Percentiles rank a stretch among this genome's conserved stretches.
Conservation (phyloP, 2,329 filamentous ascomycete genomes). For the Xylariaceae sp. region DNA sequence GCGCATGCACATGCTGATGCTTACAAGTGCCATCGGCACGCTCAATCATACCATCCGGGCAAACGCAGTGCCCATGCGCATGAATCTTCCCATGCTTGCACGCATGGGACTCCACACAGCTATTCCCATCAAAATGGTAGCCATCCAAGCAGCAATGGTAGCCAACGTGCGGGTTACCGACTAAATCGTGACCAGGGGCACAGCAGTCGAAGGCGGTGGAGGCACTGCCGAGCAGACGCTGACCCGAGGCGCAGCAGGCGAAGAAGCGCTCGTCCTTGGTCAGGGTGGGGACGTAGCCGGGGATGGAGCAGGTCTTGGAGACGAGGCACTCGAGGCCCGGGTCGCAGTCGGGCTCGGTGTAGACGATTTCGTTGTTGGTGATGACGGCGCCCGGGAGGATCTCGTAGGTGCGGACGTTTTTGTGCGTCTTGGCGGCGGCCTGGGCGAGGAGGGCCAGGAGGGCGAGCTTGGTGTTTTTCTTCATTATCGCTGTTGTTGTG, state of each 20-base stretch:
- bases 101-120: slow-evolving; percentile 1
- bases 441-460: slow-evolving; percentile 6
- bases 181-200: slow-evolving; percentile 13
- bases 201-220: slow-evolving; percentile 17
- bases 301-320: slow-evolving; percentile 6
- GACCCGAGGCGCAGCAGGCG: slow-evolving; percentile 13
- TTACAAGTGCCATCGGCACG: slow-evolving; percentile 9
- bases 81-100: slow-evolving; percentile 12
- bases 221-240: slow-evolving; percentile 10
- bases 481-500: slow-evolving; percentile 7
- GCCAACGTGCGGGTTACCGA: slow-evolving; percentile 4
- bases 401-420: slow-evolving; percentile 14
- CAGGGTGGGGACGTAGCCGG: slow-evolving; percentile 7
- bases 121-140: slow-evolving; percentile 10
- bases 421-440: slow-evolving; percentile 6
- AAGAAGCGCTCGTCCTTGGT: slow-evolving; percentile 15
- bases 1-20: slow-evolving; percentile 2
- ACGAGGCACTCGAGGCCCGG: slow-evolving; percentile 6
- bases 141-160: slow-evolving; percentile 16
- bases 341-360: slow-evolving; percentile 9
- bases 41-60: slow-evolving; percentile 10
- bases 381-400: slow-evolving; percentile 6
- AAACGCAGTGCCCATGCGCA: slow-evolving; percentile 14
- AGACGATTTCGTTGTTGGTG: slow-evolving; percentile 10
- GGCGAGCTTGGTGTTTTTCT: slow-evolving; percentile 4